phyloP scores from a whole-genome alignment of 108 stramenopile genomes.

The Stephanodiscus minutulus region DNA sequence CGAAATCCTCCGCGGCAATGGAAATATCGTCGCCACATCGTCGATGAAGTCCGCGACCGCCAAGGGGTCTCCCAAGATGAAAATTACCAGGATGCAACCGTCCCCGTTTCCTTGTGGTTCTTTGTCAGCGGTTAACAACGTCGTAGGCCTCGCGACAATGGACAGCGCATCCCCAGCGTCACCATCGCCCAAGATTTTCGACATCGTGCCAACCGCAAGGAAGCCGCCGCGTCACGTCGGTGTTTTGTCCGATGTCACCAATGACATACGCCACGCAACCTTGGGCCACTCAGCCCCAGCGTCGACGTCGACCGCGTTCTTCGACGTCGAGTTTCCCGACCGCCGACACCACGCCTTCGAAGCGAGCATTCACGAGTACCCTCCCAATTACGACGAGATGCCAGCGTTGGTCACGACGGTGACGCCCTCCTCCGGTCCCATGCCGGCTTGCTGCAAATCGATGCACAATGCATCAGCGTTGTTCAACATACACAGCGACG shows the following conservation, averaged over 20 bases:
- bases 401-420: background rate
- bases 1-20: background rate
- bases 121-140: background rate
- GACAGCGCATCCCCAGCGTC: background rate
- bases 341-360: background rate
- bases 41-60: background rate
- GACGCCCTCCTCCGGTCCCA: background rate
- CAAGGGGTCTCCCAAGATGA: background rate
- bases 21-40: background rate
- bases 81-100: background rate
- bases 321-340: background rate
- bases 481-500: background rate
- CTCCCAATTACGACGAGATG: constrained; percentile 5
- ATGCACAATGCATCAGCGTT: background rate
- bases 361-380: background rate
- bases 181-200: background rate
- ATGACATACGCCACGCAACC: background rate
- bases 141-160: background rate
- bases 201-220: background rate
- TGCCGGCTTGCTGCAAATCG: background rate
- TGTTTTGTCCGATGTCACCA: background rate
- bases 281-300: background rate
- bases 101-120: background rate
- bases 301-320: background rate
- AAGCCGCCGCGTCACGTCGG: background rate